Evolutionary conservation across 257 asterid genomes (phyloP).

Genomic region (Salvia hispanica): DNA sequence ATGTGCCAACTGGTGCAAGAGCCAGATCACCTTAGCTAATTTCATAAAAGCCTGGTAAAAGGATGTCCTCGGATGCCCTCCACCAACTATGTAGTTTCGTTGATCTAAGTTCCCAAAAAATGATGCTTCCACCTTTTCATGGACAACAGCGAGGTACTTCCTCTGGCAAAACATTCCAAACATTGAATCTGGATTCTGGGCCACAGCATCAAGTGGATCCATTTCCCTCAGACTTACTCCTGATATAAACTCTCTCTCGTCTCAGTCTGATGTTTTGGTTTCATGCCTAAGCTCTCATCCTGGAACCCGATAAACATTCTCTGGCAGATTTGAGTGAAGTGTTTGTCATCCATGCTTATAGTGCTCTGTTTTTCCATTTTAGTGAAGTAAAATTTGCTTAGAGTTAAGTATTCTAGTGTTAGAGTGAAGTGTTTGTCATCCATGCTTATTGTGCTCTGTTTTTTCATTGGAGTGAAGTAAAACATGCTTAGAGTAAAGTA

Average conservation of each 20-base stretch:
- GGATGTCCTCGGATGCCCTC: conserved; percentile 97
- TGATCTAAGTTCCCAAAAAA: conserved; percentile 93
- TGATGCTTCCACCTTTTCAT: conserved; percentile 92
- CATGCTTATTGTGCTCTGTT: too few species aligned
- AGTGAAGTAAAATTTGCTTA: too few species aligned
- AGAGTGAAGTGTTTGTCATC: too few species aligned
- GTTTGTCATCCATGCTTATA: too few species aligned
- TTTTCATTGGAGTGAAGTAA: too few species aligned
- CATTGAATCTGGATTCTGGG: conserved; percentile 70
- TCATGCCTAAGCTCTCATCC: conserved; percentile 67
- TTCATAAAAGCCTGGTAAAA: conserved; percentile 95
- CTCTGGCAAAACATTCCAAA: conserved; percentile 80
- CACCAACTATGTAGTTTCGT: conserved; percentile 61
- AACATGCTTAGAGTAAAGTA: too few species aligned
- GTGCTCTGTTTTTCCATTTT: too few species aligned
- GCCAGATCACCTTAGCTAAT: conserved; percentile 88
- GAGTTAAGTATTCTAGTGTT: too few species aligned
- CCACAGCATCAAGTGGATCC: conserved; percentile 89
- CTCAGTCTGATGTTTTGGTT: conserved; percentile 39
- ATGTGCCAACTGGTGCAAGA: conserved; percentile 78
- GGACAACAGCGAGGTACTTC: conserved; percentile 76
- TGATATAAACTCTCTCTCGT: conserved; percentile 58
- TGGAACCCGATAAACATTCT: conserved; percentile 92
- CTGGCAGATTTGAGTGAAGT: conserved; percentile 93
- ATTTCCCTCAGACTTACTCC: conserved; percentile 72